These are phyloP conservation scores for Diaporthe velutina DNA, from an alignment of 2,329 filamentous ascomycete species.

Conservation along the genomic window DNA sequence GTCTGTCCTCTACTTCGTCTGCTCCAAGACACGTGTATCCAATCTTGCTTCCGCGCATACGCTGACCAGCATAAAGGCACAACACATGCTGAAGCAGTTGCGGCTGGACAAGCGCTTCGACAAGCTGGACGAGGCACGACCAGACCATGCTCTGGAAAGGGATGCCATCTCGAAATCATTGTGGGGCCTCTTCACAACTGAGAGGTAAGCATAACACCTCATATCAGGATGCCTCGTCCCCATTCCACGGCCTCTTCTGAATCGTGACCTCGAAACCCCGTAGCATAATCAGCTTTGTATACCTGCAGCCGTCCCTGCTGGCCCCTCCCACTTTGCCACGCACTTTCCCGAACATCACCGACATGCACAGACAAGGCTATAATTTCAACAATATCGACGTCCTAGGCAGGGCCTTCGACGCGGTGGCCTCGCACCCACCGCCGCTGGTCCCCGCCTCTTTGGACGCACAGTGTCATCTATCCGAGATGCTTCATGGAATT, in stretches of 20 bases:
- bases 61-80: slow-evolving; percentile 4
- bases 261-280: not conserved
- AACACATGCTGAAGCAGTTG: slow-evolving; percentile 9
- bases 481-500: not conserved
- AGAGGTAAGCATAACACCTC: not conserved
- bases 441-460: not conserved
- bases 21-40: not conserved
- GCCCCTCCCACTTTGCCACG: not conserved
- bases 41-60: not conserved
- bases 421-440: not conserved
- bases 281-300: slow-evolving; percentile 8
- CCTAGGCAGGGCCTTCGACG: not conserved
- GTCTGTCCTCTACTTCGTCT: not conserved
- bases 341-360: not conserved
- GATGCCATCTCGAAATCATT: not conserved
- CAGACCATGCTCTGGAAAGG: not conserved
- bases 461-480: not conserved
- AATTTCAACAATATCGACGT: not conserved
- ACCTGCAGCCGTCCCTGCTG: slow-evolving; percentile 9
- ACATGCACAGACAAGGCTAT: not conserved
- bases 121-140: not conserved
- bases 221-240: too few relatives aligned
- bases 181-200: not conserved
- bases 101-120: not conserved
- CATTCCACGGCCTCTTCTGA: not conserved